Evolutionary conservation across 2,329 filamentous ascomycete species (phyloP), one percentile per base, ranked within the genome.

Genomic region (Paraconiothyrium sp.): DNA sequence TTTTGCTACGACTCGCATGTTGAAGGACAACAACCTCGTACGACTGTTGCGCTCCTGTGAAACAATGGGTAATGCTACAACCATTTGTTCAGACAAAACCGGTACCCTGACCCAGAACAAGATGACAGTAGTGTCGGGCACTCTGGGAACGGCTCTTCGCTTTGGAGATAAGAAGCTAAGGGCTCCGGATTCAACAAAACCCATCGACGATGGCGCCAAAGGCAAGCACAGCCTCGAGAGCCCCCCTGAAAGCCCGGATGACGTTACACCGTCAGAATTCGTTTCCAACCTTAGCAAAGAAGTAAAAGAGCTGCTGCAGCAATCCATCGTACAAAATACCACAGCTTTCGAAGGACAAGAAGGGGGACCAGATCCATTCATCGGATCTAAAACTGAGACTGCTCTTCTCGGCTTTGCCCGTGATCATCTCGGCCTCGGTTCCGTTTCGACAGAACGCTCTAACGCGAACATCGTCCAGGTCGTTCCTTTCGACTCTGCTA

Each of bases 311-410:
- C 72, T 90, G 11, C 78, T 91, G 60, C 82, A 86, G 50, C 84
- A 91, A 58, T 90, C 89, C 3, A 78, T 79, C 48, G 69, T 76
- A 9, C 72, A 76, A 54, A 79, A 79, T 63, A 77, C 77, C 7
- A 79, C 76, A 6, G 77, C 77, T 75, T 75, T 85, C 76, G 60
- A 84, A 76, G 57, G 79, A 67, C 58, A 76, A 58, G 63, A 82
- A 73, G 66, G 81, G 50, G 60, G 78, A 65, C 27, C 82, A 57
- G 62, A 84, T 50, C 78, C 84, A 0, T 93, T 92, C 67, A 84
- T 93, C 64, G 91, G 91, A 34, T 92, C 90, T 5, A 93, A 92
- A 78, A 93, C 91, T 0, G 91, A 93, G 73, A 92, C 90, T 4
- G 90, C 91, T 24, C 82, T 93, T 13, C 83, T 93, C n/a, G 82